Percentiles rank a stretch among this genome's conserved stretches.
Evolutionary conservation across 257 asterid species (phyloP).

Genomic region (Thymus quinquecostatus): DNA sequence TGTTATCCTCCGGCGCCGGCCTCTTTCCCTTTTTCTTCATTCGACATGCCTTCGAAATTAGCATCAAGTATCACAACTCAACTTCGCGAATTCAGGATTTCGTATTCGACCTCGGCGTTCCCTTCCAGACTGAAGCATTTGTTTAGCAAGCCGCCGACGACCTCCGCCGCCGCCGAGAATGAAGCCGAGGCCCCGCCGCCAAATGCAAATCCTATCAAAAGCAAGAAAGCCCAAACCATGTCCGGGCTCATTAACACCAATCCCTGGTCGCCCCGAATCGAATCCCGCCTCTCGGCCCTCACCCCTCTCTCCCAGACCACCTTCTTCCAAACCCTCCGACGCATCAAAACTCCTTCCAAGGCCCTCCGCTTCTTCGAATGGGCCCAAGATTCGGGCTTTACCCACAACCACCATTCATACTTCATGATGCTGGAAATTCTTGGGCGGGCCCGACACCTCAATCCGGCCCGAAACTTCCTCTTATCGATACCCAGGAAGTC

Average conservation of each 20-base stretch:
- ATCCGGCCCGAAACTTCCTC: conserved; percentile 77
- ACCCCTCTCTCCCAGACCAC: conserved; percentile 69
- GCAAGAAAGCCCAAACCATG: conserved; percentile 56
- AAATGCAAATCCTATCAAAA: conserved; percentile 39
- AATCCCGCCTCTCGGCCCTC: conserved; percentile 53
- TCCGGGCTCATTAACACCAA: conserved; percentile 58
- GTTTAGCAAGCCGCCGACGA: conserved; percentile 36
- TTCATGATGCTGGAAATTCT: conserved; percentile 70
- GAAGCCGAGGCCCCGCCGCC: conserved; percentile 15
- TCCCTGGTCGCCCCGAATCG: conserved; percentile 68
- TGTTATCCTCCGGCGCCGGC: not conserved
- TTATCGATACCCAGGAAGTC: conserved; percentile 66
- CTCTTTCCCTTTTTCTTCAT: not conserved
- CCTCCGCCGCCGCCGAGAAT: conserved; percentile 19
- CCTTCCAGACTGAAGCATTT: conserved; percentile 43
- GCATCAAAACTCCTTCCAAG: conserved; percentile 53
- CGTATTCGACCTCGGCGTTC: conserved; percentile 41
- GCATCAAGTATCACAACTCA: conserved; percentile 14
- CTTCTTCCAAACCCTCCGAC: conserved; percentile 73
- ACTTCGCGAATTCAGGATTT: conserved; percentile 24
- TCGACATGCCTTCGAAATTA: conserved; percentile 25
- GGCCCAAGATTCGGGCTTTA: conserved; percentile 56
- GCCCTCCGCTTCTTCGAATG: conserved; percentile 77
- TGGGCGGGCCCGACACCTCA: conserved; percentile 61
- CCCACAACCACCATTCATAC: conserved; percentile 62